These are phyloP conservation scores for Lactuca saligna DNA, from an alignment of 129 eudicot species.

Conservation along the genomic window DNA sequence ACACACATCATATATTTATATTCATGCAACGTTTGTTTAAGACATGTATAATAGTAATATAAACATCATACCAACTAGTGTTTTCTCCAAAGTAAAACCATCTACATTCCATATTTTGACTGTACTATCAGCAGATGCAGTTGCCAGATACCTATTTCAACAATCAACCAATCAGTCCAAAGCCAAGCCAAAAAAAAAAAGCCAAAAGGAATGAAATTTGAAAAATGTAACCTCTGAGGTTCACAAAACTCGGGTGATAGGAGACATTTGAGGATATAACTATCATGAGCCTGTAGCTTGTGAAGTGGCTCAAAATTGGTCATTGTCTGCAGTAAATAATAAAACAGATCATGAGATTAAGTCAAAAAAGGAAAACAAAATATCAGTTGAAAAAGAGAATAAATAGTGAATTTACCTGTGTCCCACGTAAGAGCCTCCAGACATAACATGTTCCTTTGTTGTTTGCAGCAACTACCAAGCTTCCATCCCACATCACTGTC, in stretches of 20 bases:
- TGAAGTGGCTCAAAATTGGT: constrained; percentile 99
- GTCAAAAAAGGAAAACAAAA: too few species aligned
- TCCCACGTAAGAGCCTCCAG: constrained; percentile 89
- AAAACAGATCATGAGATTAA: constrained; percentile 4
- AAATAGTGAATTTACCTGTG: constrained; percentile 49
- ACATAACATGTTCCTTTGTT: constrained; percentile 95
- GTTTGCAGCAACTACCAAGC: constrained; percentile 95
- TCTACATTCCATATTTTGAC: constrained; percentile 99
- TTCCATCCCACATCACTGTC: constrained; percentile 99
- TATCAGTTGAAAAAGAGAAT: too few species aligned
- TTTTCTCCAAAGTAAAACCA: constrained; percentile 87
- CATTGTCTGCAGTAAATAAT: constrained; percentile 71
- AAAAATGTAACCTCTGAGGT: constrained; percentile 63
- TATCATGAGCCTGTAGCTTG: constrained; percentile 91
- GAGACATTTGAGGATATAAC: constrained; percentile 95
- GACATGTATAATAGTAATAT: too few species aligned
- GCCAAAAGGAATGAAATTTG: not conserved
- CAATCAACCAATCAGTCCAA: not conserved
- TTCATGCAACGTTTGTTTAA: too few species aligned
- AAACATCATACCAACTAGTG: constrained; percentile 57
- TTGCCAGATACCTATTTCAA: constrained; percentile 70
- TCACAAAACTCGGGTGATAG: constrained; percentile 95
- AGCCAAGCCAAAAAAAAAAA: not conserved
- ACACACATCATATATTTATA: too few species aligned
- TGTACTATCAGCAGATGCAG: constrained; percentile 93